These are phyloP conservation scores for Arthrobotrys sinensis DNA, from an alignment of 2,329 filamentous ascomycete genomes.

Conservation along the genomic window DNA sequence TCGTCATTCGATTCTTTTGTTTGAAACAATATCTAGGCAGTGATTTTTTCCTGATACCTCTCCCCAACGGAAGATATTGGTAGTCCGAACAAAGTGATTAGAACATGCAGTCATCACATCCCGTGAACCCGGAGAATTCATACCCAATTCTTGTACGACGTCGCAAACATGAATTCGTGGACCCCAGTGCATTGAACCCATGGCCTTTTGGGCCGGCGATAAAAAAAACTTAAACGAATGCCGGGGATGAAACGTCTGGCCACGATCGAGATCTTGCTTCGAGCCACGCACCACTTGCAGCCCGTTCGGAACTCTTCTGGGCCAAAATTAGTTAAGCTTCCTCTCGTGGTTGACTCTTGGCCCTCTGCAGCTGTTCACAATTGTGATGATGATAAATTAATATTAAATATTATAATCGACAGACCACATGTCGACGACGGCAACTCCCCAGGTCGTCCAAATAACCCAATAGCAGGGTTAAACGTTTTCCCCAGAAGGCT, in stretches of 20 bases:
- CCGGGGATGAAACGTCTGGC: conserved; percentile 17
- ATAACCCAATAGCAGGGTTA: not conserved
- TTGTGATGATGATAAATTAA: not conserved
- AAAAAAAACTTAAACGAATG: conserved; percentile 14
- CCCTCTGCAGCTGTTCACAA: not conserved
- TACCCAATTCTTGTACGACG: not conserved
- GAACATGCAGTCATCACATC: conserved; percentile 3
- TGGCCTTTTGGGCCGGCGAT: conserved; percentile 14
- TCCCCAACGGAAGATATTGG: not conserved
- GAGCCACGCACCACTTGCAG: conserved; percentile 52
- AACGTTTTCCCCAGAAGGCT: conserved; percentile 13
- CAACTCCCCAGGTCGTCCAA: not conserved
- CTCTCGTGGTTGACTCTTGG: conserved; percentile 11
- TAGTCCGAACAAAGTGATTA: conserved; percentile 7
- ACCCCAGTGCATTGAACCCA: conserved; percentile 1
- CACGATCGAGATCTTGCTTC: conserved; percentile 52
- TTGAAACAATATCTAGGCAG: not conserved
- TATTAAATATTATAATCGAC: not conserved
- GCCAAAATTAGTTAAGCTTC: conserved; percentile 10
- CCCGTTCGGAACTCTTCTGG: conserved; percentile 31
- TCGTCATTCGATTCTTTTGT: not conserved
- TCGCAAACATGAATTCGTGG: not conserved
- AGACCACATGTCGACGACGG: not conserved
- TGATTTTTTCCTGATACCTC: not conserved
- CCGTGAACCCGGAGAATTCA: not conserved